These are phyloP conservation scores for Pulveroboletus sp. DNA, from an alignment of 768 basidiomycete species.

Conservation along the genomic window DNA sequence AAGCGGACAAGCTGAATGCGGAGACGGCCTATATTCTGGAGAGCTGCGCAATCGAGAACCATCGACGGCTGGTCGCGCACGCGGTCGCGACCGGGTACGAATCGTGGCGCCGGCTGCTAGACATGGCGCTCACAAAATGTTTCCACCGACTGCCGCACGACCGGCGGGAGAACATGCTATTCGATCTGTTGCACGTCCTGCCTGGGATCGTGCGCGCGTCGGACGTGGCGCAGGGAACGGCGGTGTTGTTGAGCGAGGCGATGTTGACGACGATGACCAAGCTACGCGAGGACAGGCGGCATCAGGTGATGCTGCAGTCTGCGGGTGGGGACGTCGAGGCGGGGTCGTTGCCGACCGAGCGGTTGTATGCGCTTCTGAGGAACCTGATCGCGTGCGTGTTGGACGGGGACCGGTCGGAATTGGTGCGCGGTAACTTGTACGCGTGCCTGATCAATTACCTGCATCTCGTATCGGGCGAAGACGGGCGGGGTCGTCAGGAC, in stretches of 20 bases:
- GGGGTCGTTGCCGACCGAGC: conserved; percentile 73
- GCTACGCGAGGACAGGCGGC: conserved; percentile 76
- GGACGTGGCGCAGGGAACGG: conserved; percentile 65
- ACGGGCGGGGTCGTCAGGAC: conserved; percentile 15
- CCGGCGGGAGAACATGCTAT: conserved; percentile 81
- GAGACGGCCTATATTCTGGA: conserved; percentile 78
- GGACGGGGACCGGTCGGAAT: conserved; percentile 73
- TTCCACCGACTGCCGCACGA: conserved; percentile 81
- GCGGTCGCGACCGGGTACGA: conserved; percentile 70
- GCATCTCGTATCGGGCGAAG: conserved; percentile 59
- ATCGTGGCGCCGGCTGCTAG: conserved; percentile 81
- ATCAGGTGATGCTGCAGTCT: conserved; percentile 65
- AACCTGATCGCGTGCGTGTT: conserved; percentile 71
- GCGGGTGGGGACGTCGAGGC: conserved; percentile 59
- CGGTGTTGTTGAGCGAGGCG: conserved; percentile 80
- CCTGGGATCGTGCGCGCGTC: conserved; percentile 60
- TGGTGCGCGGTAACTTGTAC: conserved; percentile 93
- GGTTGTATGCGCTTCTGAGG: conserved; percentile 70
- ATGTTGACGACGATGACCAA: conserved; percentile 82
- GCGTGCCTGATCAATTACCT: conserved; percentile 87
- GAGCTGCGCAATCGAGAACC: conserved; percentile 84
- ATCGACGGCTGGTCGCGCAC: conserved; percentile 73
- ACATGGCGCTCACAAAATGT: conserved; percentile 82
- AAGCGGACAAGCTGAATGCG: conserved; percentile 59
- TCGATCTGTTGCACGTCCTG: conserved; percentile 83